Evolutionary conservation across 108 stramenopile genomes (phyloP), one percentile per base, ranked within the genome.

Genomic region (Seminavis robusta): DNA sequence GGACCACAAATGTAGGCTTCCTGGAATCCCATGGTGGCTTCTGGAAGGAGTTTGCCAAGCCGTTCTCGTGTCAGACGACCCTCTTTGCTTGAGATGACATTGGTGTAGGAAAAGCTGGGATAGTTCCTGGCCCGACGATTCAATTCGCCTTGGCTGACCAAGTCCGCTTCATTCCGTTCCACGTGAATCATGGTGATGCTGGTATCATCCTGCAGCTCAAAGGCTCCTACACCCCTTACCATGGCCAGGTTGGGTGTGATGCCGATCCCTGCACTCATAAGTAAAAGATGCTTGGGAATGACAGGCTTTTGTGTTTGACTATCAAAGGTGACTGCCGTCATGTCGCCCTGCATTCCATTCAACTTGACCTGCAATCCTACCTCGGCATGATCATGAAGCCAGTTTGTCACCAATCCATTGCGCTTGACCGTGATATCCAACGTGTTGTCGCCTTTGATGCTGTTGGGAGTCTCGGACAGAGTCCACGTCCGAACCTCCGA

Each of bases 231-330:
- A n/a, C n/a, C n/a, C n/a, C n/a, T n/a, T n/a, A 66, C 47, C 65
- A 66, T 66, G 16, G 57, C 49, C 4, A 66, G 47, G 4, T 59
- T 17, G 6, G 65, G 65, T 15, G 65, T 66, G 4, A 66, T 33
- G 8, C 65, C 65, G 43, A 66, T 52, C n/a, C 65, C 65, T 28
- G 32, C 29, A 31, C 65, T 66, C 19, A 66, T 15, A 4, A 66
- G 26, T 20, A 63, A 8, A 7, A 59, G n/a, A n/a, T n/a, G n/a
- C n/a, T n/a, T 15, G 1, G 19, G 8, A 0, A 17, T 11, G 0
- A 5, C 13, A 6, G 25, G 10, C n/a, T n/a, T n/a, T n/a, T 11
- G 5, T n/a, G 10, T 4, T 23, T 47, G 32, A 7, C 19, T 10
- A 6, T 37, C 47, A 59, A 66, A 66, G 47, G 49, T 48, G 17